These are phyloP conservation scores for Lunularia cruciata DNA, from an alignment of 225 moss, liverwort and hornwort genomes.

Conservation along the genomic window DNA sequence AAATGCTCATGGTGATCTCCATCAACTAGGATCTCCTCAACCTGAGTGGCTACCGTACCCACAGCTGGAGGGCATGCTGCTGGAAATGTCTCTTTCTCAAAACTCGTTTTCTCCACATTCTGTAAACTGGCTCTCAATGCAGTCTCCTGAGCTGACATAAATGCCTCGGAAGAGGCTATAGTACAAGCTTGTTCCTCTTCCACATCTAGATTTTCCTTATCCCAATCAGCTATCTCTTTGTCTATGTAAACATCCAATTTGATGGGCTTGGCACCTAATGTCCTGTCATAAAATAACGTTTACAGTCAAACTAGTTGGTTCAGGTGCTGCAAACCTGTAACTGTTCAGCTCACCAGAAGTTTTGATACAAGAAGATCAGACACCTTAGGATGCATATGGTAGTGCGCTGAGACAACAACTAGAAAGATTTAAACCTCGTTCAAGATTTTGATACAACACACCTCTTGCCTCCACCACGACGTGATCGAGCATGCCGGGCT, in stretches of 20 bases:
- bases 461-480: conserved; percentile 31
- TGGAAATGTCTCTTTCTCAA: neutral
- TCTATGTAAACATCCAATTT: conserved; percentile 27
- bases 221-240: conserved; percentile 33
- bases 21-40: neutral
- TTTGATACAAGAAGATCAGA: too few relatives aligned
- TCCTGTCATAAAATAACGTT: conserved; percentile 14
- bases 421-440: too few relatives aligned
- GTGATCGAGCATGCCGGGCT: conserved; percentile 32
- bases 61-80: neutral
- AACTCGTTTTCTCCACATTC: neutral
- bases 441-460: too few relatives aligned
- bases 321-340: too few relatives aligned
- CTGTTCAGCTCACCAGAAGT: too few relatives aligned
- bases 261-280: conserved; percentile 6
- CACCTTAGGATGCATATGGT: too few relatives aligned
- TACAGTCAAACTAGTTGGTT: neutral
- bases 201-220: conserved; percentile 39
- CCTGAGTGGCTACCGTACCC: neutral
- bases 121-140: conserved; percentile 7
- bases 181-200: conserved; percentile 32
- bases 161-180: conserved; percentile 19
- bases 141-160: conserved; percentile 14
- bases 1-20: too few relatives aligned
- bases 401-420: too few relatives aligned